These are phyloP conservation scores for Pisolithus orientalis DNA, from an alignment of 768 basidiomycete genomes.

Conservation along the genomic window DNA sequence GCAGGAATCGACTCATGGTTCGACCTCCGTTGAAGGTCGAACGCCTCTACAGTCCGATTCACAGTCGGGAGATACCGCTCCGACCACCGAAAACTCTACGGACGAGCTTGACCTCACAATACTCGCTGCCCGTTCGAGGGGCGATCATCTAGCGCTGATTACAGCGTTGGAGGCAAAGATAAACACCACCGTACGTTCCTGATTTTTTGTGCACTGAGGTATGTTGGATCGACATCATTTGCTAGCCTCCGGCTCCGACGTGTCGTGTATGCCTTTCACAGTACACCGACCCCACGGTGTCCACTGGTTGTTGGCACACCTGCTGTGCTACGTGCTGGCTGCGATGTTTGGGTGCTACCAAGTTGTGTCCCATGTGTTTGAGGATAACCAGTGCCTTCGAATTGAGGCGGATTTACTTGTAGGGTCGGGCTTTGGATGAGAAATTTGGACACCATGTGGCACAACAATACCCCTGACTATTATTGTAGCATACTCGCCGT, in stretches of 20 bases:
- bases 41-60: background rate
- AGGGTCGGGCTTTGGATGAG: background rate
- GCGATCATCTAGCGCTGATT: slow-evolving; percentile 44
- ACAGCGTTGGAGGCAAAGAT: slow-evolving; percentile 58
- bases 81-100: slow-evolving; percentile 25
- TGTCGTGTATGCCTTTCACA: slow-evolving; percentile 80
- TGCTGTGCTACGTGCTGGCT: slow-evolving; percentile 82
- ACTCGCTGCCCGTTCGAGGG: slow-evolving; percentile 39
- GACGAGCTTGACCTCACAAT: slow-evolving; percentile 47
- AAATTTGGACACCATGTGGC: background rate
- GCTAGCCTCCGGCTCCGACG: slow-evolving; percentile 22
- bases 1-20: too few relatives aligned
- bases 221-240: slow-evolving; percentile 27
- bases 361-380: slow-evolving; percentile 83
- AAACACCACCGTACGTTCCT: slow-evolving; percentile 42
- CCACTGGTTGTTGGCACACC: slow-evolving; percentile 85
- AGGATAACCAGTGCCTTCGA: slow-evolving; percentile 76
- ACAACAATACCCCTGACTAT: too few relatives aligned
- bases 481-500: too few relatives aligned
- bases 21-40: background rate
- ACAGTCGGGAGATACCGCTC: background rate
- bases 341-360: slow-evolving; percentile 75
- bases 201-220: slow-evolving; percentile 31
- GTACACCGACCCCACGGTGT: slow-evolving; percentile 71
- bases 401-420: slow-evolving; percentile 70